Base-by-base conservation (phyloP, 2,329 filamentous ascomycete genomes). In the Phaeoacremonium minimum region DNA sequence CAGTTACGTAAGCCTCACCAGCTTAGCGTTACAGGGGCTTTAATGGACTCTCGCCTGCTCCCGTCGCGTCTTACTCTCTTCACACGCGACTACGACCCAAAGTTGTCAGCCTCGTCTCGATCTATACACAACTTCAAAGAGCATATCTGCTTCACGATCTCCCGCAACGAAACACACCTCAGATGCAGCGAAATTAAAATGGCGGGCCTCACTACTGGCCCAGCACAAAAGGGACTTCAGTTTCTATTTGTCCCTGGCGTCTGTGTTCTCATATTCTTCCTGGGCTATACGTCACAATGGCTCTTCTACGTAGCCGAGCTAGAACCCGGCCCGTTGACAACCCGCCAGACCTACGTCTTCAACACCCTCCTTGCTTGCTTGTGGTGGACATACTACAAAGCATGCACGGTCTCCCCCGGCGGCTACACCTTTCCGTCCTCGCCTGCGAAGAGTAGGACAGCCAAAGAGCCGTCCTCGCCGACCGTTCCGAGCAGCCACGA, bases 281-380 rank as follows among this genome's bases (percentile, higher is more conserved):
- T 90, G 4, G 76, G 78, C 42, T 87, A 84, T 64, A 74, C 76
- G 33, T 84, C 86, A 5, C 87, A 91, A 61, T 74, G 70, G 54
- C 67, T 91, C 32, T 85, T 91, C 56, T 59, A 73, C 46, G 62
- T 75, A 42, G 70, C 77, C 20, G 64, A 72, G 44, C 69, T 85
- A 44, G 66, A 69, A 9, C 78, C 79, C 0, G 79, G 76, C 3
- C 80, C 83, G 2, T 66, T 85, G 16, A 73, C 72, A 4, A 58
- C 55, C 38, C 57, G 60, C 38, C 70, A 91, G 57, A 66, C 73
- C 11, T 58, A 76, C 49, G 57, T 73, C 43, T 85, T 90, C 64
- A 91, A 93, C 63, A 37, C 55, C 20, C 65, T 86, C 14, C 67
- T 90, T 14, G 47, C 69, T 14, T 74, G 74, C 44, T 69, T 89